These are phyloP conservation scores for Fomes fomentarius DNA, from an alignment of 1,284 basidiomycete genomes.

Conservation along the genomic window DNA sequence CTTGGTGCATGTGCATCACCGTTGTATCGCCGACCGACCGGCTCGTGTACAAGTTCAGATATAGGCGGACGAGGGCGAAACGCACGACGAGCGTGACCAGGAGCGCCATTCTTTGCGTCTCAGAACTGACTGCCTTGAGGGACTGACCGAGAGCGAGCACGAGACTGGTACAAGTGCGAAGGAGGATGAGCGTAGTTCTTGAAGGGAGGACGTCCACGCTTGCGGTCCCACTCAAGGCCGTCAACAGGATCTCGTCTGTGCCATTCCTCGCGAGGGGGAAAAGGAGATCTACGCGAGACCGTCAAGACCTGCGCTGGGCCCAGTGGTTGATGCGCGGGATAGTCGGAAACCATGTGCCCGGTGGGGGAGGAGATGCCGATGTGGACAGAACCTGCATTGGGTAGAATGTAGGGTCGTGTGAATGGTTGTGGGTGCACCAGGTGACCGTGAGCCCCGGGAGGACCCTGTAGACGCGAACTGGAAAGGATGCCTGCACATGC, in stretches of 20 bases:
- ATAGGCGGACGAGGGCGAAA: slow-evolving; percentile 25
- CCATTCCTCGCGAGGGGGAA: slow-evolving; percentile 62
- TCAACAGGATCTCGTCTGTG: slow-evolving; percentile 43
- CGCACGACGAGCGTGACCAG: slow-evolving; percentile 23
- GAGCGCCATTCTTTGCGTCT: slow-evolving; percentile 27
- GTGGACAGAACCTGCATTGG: slow-evolving; percentile 51
- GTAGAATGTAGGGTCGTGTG: slow-evolving; percentile 55
- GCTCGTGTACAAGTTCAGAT: slow-evolving; percentile 28
- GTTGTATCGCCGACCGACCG: slow-evolving; percentile 35
- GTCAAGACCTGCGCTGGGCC: slow-evolving; percentile 50
- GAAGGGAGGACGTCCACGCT: slow-evolving; percentile 43
- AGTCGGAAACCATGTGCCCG: slow-evolving; percentile 26
- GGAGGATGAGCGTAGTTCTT: slow-evolving; percentile 29
- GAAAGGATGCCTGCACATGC: too few species aligned
- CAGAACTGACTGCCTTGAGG: slow-evolving; percentile 29
- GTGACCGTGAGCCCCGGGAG: slow-evolving; percentile 51
- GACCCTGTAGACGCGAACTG: slow-evolving; percentile 48
- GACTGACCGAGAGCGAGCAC: slow-evolving; percentile 29
- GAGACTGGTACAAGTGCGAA: slow-evolving; percentile 19
- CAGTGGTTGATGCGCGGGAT: slow-evolving; percentile 49
- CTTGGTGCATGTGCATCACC: slow-evolving; percentile 30
- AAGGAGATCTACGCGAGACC: slow-evolving; percentile 44
- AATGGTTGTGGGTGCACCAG: slow-evolving; percentile 42
- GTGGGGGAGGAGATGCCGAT: slow-evolving; percentile 54
- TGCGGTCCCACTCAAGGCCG: slow-evolving; percentile 37